Evolutionary conservation across 2,329 filamentous ascomycete genomes (phyloP), one percentile per base, ranked within the genome.

Genomic region (Pseudodiploospora longispora): DNA sequence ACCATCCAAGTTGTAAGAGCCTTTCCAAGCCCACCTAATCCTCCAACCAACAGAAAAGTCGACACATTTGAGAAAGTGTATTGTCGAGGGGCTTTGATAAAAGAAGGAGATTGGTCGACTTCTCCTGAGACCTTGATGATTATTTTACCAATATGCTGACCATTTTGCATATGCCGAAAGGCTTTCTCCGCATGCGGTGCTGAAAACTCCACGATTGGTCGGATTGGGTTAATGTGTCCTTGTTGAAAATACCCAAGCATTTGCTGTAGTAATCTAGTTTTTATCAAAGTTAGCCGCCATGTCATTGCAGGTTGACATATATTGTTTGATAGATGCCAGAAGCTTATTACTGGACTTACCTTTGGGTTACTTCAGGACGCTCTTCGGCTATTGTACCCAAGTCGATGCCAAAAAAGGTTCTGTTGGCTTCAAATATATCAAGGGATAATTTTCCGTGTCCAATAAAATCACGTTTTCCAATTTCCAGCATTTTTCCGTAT

Each of bases 401-500:
- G 19, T 19, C 19, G 2, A 71, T 47, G 36, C 59, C 59, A 9
- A 52, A 48, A 28, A 64, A 68, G 2, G 56, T 58, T 1, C 63
- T 56, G 4, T 62, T 65, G 1, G 47, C 50, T 3, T 62, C 54
- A 34, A 78, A 77, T 0, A 61, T 57, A 1, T 61, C 50, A 69
- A 77, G 71, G 2, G 65, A 63, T 4, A 77, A 58, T 5, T 59
- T 53, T 2, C 60, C 64, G 27, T 65, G 62, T 1, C 63, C 62
- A 1, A 63, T 50, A 2, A 72, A 55, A 38, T 73, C 68, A 5
- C 62, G 54, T 48, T 67, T 68, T 6, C 68, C 68, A n/a, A 74
- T 64, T 41, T 75, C 70, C 0, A 74, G 44, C 55, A 76, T 66
- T 3, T 53, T 60, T 0, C 69, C 71, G 38, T 65, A 69, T 4